phyloP scores from a whole-genome alignment of 768 basidiomycete species.

The Mycena epipterygia region DNA sequence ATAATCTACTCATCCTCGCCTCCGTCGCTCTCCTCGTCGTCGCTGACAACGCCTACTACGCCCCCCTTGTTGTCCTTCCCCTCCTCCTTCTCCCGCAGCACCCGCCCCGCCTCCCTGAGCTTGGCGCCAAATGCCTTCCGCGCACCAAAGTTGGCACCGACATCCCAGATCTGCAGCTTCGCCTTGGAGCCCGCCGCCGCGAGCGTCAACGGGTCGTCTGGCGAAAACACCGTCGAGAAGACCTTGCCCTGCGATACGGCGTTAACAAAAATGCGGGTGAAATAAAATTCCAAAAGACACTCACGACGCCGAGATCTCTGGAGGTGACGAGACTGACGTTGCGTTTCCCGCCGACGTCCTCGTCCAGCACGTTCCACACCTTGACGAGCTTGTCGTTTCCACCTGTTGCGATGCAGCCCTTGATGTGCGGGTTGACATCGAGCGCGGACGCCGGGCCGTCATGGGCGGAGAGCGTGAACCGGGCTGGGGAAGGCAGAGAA shows the following conservation, averaged over 20 bases:
- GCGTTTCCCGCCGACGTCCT: constrained; percentile 68
- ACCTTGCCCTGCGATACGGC: constrained; percentile 84
- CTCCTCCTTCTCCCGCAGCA: constrained; percentile 71
- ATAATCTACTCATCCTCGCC: constrained; percentile 36
- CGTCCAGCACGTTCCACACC: constrained; percentile 91
- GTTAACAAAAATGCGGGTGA: constrained; percentile 10
- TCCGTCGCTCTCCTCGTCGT: constrained; percentile 76
- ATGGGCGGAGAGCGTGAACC: constrained; percentile 94
- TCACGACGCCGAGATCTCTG: constrained; percentile 91
- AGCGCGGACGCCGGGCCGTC: constrained; percentile 91
- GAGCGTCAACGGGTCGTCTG: constrained; percentile 93
- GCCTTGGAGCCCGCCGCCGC: constrained; percentile 96
- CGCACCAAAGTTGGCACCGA: constrained; percentile 85
- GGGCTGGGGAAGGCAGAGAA: constrained; percentile 73
- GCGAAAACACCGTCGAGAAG: constrained; percentile 92
- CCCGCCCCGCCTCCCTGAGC: constrained; percentile 78
- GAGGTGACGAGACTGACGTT: constrained; percentile 89
- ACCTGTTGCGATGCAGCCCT: constrained; percentile 93
- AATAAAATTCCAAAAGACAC: constrained; percentile 41
- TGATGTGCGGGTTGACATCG: constrained; percentile 91
- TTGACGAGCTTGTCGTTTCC: constrained; percentile 97
- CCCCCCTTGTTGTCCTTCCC: constrained; percentile 62
- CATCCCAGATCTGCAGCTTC: constrained; percentile 96
- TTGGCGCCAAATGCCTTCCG: constrained; percentile 88
- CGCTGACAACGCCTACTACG: constrained; percentile 76